These are phyloP conservation scores for Russula vinacea DNA, from an alignment of 768 basidiomycete genomes.

Conservation along the genomic window DNA sequence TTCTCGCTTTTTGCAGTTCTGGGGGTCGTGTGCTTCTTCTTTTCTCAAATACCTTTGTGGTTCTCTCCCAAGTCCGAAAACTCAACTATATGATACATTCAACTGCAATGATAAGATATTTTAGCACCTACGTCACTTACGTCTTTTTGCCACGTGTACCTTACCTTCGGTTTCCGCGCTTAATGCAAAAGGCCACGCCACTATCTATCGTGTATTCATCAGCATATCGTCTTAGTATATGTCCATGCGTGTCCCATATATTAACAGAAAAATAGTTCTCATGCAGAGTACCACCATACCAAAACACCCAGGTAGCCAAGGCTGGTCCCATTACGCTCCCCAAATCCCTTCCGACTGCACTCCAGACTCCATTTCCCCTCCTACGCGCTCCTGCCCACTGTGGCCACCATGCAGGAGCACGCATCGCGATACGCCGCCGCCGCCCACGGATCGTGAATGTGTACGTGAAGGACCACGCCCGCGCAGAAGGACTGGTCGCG, in stretches of 20 bases:
- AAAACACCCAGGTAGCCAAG: slow-evolving; percentile 15
- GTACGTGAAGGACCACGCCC: slow-evolving; percentile 43
- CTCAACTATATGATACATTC: background rate
- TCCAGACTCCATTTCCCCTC: slow-evolving; percentile 13
- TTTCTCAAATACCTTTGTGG: slow-evolving; percentile 35
- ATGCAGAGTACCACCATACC: slow-evolving; percentile 22
- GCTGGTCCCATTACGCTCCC: slow-evolving; percentile 20
- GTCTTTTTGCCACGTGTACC: background rate
- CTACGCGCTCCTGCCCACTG: background rate
- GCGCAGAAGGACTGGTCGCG: background rate
- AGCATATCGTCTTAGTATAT: background rate
- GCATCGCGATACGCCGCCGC: slow-evolving; percentile 51
- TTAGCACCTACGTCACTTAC: background rate
- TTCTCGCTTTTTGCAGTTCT: slow-evolving; percentile 35
- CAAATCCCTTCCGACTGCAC: slow-evolving; percentile 18
- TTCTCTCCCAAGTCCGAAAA: background rate
- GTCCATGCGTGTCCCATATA: background rate
- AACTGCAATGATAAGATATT: background rate
- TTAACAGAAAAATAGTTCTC: background rate
- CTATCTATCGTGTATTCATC: background rate
- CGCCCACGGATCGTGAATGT: slow-evolving; percentile 55
- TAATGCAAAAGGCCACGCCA: background rate
- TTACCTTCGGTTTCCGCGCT: background rate
- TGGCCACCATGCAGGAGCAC: slow-evolving; percentile 37
- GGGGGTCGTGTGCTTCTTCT: slow-evolving; percentile 39